Conservation (phyloP, 345 rosid genomes). For the Melastoma malabathricum region DNA sequence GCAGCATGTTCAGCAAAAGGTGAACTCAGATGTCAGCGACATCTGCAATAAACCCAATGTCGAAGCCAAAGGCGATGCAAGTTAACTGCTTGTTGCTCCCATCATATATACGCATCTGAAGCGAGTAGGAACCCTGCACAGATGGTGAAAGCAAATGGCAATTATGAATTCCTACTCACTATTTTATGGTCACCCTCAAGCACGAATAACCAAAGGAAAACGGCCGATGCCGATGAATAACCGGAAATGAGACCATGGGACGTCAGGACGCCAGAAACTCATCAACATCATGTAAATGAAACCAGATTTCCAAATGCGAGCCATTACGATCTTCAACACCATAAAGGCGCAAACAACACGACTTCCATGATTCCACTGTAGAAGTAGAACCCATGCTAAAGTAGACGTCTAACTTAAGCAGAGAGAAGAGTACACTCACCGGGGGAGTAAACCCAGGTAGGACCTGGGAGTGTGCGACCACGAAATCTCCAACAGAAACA, state of each 20-base stretch:
- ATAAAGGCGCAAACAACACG: no score
- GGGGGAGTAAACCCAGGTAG: slow-evolving; percentile 85
- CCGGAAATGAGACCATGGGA: no score
- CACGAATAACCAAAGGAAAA: not conserved
- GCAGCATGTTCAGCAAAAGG: slow-evolving; percentile 29
- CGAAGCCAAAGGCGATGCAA: slow-evolving; percentile 68
- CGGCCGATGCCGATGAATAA: not conserved
- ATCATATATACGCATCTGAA: slow-evolving; percentile 75
- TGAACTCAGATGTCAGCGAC: slow-evolving; percentile 10
- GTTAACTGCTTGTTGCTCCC: slow-evolving; percentile 43
- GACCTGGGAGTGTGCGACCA: slow-evolving; percentile 69
- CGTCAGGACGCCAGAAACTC: no score
- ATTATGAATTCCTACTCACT: not conserved
- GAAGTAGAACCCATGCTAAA: no score
- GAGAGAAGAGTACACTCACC: slow-evolving; percentile 29
- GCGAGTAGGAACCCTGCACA: slow-evolving; percentile 68
- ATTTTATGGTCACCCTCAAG: not conserved
- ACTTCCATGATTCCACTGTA: no score
- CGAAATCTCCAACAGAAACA: slow-evolving; percentile 58
- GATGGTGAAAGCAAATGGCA: not conserved
- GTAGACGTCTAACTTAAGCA: not conserved
- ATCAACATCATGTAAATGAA: no score
- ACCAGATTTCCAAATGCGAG: no score
- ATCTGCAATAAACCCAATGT: slow-evolving; percentile 35
- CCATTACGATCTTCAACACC: no score